These are phyloP conservation scores for Hymenoscyphus albidus DNA, from an alignment of 2,329 filamentous ascomycete species.

Conservation along the genomic window DNA sequence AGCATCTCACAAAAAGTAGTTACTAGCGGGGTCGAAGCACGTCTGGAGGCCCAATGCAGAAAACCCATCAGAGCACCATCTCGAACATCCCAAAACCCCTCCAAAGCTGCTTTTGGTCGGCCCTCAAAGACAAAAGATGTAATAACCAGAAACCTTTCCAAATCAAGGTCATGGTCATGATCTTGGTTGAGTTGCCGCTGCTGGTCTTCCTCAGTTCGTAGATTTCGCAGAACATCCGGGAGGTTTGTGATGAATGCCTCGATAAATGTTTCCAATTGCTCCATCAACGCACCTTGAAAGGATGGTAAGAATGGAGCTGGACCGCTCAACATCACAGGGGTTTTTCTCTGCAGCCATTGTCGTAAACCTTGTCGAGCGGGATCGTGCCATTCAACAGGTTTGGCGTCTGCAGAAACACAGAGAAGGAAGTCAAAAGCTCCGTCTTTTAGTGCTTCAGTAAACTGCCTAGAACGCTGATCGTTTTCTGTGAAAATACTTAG, in stretches of 20 bases:
- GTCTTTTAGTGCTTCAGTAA: constrained; percentile 75
- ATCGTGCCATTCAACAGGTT: constrained; percentile 80
- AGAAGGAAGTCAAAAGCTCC: constrained; percentile 91
- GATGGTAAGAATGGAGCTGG: constrained; percentile 64
- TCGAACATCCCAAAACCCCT: constrained; percentile 83
- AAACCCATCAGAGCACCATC: constrained; percentile 94
- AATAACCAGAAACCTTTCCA: constrained; percentile 88
- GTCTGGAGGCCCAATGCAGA: constrained; percentile 91
- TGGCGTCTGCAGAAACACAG: constrained; percentile 76
- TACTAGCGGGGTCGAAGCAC: constrained; percentile 92
- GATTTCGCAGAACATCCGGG: constrained; percentile 81
- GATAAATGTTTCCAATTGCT: constrained; percentile 79
- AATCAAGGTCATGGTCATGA: constrained; percentile 65
- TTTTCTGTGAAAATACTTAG: constrained; percentile 49
- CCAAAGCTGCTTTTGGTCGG: constrained; percentile 73
- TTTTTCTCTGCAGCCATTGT: constrained; percentile 77
- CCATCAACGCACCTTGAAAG: constrained; percentile 71
- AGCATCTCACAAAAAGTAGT: constrained; percentile 97
- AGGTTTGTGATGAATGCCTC: constrained; percentile 94
- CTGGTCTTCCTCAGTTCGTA: constrained; percentile 87
- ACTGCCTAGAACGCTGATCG: constrained; percentile 66
- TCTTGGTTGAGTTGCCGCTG: constrained; percentile 66
- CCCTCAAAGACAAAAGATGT: constrained; percentile 90
- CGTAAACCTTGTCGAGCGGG: constrained; percentile 79
- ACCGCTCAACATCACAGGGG: constrained; percentile 64